phyloP scores from a whole-genome alignment of 495 filamentous ascomycete genomes.

The Staphylotrichum tortipilum region DNA sequence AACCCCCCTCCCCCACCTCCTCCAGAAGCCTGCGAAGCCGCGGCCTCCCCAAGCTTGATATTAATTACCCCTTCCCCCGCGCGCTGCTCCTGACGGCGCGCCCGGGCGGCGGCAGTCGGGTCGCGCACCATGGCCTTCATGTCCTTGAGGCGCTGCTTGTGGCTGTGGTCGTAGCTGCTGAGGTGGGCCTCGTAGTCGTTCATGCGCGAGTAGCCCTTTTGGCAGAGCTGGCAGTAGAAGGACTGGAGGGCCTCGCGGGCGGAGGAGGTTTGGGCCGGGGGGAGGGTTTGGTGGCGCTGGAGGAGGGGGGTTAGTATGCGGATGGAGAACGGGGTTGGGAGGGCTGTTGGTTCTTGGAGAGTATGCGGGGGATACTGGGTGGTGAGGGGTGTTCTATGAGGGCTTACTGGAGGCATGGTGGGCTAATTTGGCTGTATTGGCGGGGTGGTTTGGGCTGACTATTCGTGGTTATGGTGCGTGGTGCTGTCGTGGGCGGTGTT shows the following conservation, averaged over 20 bases:
- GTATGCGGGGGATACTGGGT: neutral
- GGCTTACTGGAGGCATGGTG: neutral
- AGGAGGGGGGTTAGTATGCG: conserved; percentile 4
- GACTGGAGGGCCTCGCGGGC: conserved; percentile 80
- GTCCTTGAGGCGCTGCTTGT: conserved; percentile 58
- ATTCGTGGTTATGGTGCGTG: too few relatives aligned
- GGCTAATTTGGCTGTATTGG: too few relatives aligned
- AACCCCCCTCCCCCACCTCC: conserved; percentile 29
- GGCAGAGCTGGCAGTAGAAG: conserved; percentile 74
- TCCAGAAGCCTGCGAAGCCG: neutral
- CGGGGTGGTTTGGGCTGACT: too few relatives aligned
- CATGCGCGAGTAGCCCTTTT: conserved; percentile 61
- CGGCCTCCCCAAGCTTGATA: conserved; percentile 44
- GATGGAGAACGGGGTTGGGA: neutral
- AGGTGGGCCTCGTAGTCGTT: conserved; percentile 65
- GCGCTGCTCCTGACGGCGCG: conserved; percentile 62
- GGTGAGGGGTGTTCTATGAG: conserved; percentile 33
- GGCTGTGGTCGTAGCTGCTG: conserved; percentile 60
- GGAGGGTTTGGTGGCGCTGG: conserved; percentile 43
- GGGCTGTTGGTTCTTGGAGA: neutral
- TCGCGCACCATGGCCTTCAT: conserved; percentile 58
- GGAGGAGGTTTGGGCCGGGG: conserved; percentile 63
- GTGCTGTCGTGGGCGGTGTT: neutral
- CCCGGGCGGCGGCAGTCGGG: conserved; percentile 48
- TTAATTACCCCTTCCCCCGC: conserved; percentile 55